Base-by-base conservation (phyloP, 2,329 filamentous ascomycete species). In the Dactylonectria estremocensis region DNA sequence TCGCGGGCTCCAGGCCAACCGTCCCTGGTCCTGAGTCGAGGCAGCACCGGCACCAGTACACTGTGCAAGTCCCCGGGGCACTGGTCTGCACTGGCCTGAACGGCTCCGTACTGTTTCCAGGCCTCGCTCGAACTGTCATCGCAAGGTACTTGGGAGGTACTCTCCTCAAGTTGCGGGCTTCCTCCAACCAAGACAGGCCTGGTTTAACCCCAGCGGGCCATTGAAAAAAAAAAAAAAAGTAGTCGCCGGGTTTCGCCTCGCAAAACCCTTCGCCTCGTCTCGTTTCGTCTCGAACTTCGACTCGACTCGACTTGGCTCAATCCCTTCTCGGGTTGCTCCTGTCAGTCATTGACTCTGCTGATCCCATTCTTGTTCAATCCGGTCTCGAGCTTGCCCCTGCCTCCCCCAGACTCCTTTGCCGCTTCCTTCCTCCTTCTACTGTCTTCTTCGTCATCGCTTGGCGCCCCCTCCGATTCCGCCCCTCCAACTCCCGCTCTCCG, bases 401-500 rank as follows among this genome's bases (percentile, higher is more conserved):
- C 31, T 53, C 24, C 50, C 18, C 31, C 20, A 49, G 24, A 45
- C 55, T 54, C 60, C 53, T 43, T 33, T 28, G 57, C 60, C 31
- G 66, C 69, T 64, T 59, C 61, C 61, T 45, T 8, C 60, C 53
- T 61, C 59, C 53, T 72, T 35, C 63, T 64, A 48, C 53, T 61
- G 50, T 66, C 53, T 59, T 61, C 66, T 55, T 66, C 64, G 66
- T 59, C 64, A 65, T 67, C 55, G 57, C 46, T 48, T 9, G 49
- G 59, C 50, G 58, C 63, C 69, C 73, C 74, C 49, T 76, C 74
- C 74, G 74, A 75, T 73, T 71, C 72, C 71, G 72, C 74, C 74
- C 74, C 74, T 72, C 74, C 65, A 72, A 31, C 49, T 48, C 48
- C 66, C 74, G 69, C 60, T 68, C 72, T 74, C 74, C 72, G 71